phyloP scores from a whole-genome alignment of 2,329 filamentous ascomycete genomes.

The Clathrospora elynae region DNA sequence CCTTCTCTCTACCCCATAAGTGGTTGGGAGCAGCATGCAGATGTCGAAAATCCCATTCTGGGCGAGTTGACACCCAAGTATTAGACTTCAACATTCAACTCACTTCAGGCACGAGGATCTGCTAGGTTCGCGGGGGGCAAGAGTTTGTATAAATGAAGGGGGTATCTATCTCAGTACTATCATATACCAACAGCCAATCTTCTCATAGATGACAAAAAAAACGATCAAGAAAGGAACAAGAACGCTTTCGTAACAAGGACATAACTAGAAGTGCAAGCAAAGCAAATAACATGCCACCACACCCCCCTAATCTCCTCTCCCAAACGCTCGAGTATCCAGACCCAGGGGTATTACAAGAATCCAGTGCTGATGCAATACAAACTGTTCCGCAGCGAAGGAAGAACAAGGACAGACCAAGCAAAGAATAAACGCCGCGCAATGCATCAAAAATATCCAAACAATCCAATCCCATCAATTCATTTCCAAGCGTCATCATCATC shows the following conservation, averaged over 20 bases:
- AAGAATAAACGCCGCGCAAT: constrained; percentile 18
- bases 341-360: constrained; percentile 11
- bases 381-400: not conserved
- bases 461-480: not conserved
- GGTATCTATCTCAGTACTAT: constrained; percentile 21
- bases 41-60: too few relatives aligned
- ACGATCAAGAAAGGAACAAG: not conserved
- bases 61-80: too few relatives aligned
- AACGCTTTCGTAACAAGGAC: too few relatives aligned
- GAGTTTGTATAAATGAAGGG: constrained; percentile 6
- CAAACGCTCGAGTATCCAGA: constrained; percentile 1
- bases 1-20: not conserved
- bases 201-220: too few relatives aligned
- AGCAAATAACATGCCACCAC: not conserved
- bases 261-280: too few relatives aligned
- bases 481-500: not conserved
- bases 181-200: constrained; percentile 1
- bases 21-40: too few relatives aligned
- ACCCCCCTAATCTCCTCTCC: too few relatives aligned
- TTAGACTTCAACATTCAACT: too few relatives aligned
- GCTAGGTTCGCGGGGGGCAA: too few relatives aligned
- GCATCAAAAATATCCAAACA: constrained; percentile 7
- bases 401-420: constrained; percentile 1
- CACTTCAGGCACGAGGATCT: not conserved
- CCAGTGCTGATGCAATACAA: not conserved